Evolutionary conservation across 257 asterid species (phyloP), one percentile per base, ranked within the genome.

Genomic region (Rubia yunnanensis): DNA sequence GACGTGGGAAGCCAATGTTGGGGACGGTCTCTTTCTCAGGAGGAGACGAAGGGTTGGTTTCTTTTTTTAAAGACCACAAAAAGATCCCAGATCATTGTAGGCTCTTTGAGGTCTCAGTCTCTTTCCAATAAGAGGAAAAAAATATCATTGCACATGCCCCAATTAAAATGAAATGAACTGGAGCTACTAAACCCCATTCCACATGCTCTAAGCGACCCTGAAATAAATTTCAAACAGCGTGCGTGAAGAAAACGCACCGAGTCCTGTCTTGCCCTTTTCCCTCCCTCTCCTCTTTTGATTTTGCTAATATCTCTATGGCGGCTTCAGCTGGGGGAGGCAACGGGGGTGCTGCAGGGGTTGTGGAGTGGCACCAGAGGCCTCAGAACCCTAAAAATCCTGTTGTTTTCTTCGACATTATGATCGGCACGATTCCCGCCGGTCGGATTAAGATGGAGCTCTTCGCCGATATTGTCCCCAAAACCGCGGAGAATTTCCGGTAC

Each of bases 371-470:
- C 73, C 95, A 85, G 82, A 76, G 97, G 76, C 99, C 96, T 8
- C 92, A 91, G 60, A 84, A 84, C 86, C 95, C 91, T 67, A 89
- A 83, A 69, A 92, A 92, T 39, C 99, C 97, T 3, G 81, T 92
- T 68, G 95, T 92, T 5, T 92, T 92, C 84, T 89, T 92, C 74
- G 99, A 92, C 66, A 60, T 90, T 10, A 92, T 95, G 48, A 89
- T 89, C 74, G 96, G 96, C 10, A 87, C 76, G 61, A 84, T 92
- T 26, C 97, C 96, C 48, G 95, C 97, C 66, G 97, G 99, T 74
- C 95, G 97, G 52, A 84, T 92, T 75, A 92, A 86, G 78, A 89
- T 92, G 94, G 97, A 92, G 82, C 95, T 92, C n/a, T 92, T 92
- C 74, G 94, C 99, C 66, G 97, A 92, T 75, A 82, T 92, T 68